phyloP scores from a whole-genome alignment of 2,329 filamentous ascomycete genomes.

The Bipolaris zeicola region DNA sequence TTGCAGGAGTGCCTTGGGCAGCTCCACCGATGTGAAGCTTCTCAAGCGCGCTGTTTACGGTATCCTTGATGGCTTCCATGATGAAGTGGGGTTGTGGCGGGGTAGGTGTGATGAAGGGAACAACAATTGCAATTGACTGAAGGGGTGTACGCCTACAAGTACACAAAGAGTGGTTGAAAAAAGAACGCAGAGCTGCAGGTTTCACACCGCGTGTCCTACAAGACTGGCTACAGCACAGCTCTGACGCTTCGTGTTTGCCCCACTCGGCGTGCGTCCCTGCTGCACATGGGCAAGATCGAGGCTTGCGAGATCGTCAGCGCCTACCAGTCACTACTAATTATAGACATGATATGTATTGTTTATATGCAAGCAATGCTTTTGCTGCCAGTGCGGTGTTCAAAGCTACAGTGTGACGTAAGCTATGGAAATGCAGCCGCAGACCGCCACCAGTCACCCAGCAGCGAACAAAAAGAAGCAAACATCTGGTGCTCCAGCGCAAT shows the following conservation, averaged over 20 bases:
- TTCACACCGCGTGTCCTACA: constrained; percentile 10
- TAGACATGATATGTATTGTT: constrained; percentile 20
- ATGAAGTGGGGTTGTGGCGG: constrained; percentile 24
- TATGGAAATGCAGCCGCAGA: not conserved
- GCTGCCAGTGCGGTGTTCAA: not conserved
- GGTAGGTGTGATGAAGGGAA: constrained; percentile 11
- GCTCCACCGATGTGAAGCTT: constrained; percentile 49
- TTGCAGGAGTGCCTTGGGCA: constrained; percentile 43
- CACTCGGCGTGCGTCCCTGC: constrained; percentile 35
- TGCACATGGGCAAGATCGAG: constrained; percentile 22
- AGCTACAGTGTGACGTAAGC: not conserved
- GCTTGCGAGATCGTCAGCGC: constrained; percentile 26
- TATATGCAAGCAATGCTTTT: constrained; percentile 2
- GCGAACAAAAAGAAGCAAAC: constrained; percentile 3
- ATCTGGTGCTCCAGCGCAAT: constrained; percentile 7
- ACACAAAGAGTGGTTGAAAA: not conserved
- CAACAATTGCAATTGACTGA: constrained; percentile 5
- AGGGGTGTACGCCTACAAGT: not conserved
- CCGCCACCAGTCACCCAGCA: not conserved
- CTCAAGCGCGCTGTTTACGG: constrained; percentile 50
- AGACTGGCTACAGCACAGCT: constrained; percentile 22
- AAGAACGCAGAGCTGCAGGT: constrained; percentile 3
- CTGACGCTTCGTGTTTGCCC: constrained; percentile 34
- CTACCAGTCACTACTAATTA: constrained; percentile 38
- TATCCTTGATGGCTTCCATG: constrained; percentile 52